Evolutionary conservation across 495 filamentous ascomycete genomes (phyloP), one percentile per base, ranked within the genome.

Genomic region (Hypoxylon fragiforme): DNA sequence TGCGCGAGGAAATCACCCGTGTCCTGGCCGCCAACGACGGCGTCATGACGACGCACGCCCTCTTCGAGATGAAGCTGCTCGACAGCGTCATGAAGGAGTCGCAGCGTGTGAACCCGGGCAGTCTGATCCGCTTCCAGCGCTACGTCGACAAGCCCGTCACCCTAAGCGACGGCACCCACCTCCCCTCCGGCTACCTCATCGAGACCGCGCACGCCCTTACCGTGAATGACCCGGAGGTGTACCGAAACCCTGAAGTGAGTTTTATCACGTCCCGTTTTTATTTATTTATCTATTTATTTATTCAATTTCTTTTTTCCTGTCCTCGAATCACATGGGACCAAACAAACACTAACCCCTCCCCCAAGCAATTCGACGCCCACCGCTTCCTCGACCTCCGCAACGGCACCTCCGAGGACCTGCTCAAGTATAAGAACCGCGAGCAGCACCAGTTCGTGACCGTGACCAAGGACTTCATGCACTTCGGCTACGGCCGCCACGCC

Each of bases 401-500:
- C 22, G 50, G 53, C 28, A 58, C 54, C 9, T n/a, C 54, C 7
- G 68, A 74, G 12, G 70, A 79, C 21, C 55, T 28, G 19, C 30
- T 62, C 4, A 36, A 34, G 9, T 62, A 65, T 49, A 62, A 62
- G 52, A 65, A 58, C 50, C 60, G 43, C 54, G 63, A 70, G 37
- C 54, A 51, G 30, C 55, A 75, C 40, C 71, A 79, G 21, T 78
- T 76, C 51, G 71, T 76, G 13, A 69, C 71, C 13, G 73, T 79
- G 21, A 66, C 63, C 2, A 54, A 65, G 3, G 62, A 72, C 16
- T 65, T 70, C 49, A 50, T 79, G 16, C 58, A 63, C 24, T 81
- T 81, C 40, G 78, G 80, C 0, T 57, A 73, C 50, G 79, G 79
- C 4, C 66, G 54, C 1, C 68, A 77, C 26, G 70, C 73, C 1